Evolutionary conservation across 1,139 yeast genomes (phyloP).

Genomic region (Arxiozyma slooffiae): DNA sequence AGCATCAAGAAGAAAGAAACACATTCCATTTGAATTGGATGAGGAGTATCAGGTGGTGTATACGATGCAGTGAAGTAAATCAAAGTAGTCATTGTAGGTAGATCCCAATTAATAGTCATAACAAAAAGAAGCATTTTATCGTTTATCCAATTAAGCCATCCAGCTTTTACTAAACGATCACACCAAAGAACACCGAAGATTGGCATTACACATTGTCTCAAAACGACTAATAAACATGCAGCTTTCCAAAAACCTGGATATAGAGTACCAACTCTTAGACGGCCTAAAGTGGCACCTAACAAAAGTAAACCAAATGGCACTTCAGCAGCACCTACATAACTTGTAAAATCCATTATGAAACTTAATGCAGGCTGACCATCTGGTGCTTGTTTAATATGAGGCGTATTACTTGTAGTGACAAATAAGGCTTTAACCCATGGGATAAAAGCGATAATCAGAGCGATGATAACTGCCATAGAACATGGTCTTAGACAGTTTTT

Average conservation of each 20-base stretch:
- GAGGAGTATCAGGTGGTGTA: slow-evolving; percentile 49
- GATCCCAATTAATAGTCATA: slow-evolving; percentile 52
- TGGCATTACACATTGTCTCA: slow-evolving; percentile 48
- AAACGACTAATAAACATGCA: slow-evolving; percentile 36
- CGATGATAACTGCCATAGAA: slow-evolving; percentile 51
- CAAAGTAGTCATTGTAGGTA: slow-evolving; percentile 65
- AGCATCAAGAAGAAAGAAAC: slow-evolving; percentile 52
- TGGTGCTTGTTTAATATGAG: slow-evolving; percentile 56
- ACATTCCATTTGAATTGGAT: slow-evolving; percentile 66
- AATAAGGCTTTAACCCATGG: slow-evolving; percentile 82
- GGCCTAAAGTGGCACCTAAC: slow-evolving; percentile 77
- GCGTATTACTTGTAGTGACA: slow-evolving; percentile 35
- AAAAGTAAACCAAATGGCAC: slow-evolving; percentile 79
- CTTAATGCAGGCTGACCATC: slow-evolving; percentile 76
- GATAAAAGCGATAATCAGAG: slow-evolving; percentile 64
- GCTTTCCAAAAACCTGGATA: slow-evolving; percentile 67
- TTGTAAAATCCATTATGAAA: slow-evolving; percentile 68
- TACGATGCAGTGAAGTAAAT: slow-evolving; percentile 69
- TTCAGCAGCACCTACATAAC: slow-evolving; percentile 75
- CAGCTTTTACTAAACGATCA: slow-evolving; percentile 37
- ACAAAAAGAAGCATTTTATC: slow-evolving; percentile 59
- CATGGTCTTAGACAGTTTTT: slow-evolving; percentile 64
- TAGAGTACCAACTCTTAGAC: slow-evolving; percentile 50
- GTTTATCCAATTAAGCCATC: slow-evolving; percentile 39
- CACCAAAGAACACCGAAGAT: slow-evolving; percentile 54